Evolutionary conservation across 306 rosid genomes (phyloP).

Genomic region (Fragaria vesca): DNA sequence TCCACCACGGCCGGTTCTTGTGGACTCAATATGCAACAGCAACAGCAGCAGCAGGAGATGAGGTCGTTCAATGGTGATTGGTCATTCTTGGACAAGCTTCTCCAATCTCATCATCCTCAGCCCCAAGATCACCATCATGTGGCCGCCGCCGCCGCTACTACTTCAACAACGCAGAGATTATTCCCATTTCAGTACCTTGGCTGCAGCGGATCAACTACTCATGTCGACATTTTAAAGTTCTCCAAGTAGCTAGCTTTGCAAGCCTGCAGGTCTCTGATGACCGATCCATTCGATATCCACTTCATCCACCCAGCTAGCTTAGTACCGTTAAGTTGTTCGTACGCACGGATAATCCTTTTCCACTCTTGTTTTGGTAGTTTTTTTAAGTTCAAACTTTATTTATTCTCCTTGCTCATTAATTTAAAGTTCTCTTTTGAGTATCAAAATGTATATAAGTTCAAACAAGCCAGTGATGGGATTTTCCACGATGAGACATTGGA

Average conservation of each 20-base stretch:
- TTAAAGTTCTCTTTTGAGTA: slow-evolving; percentile 8
- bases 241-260: slow-evolving; percentile 39
- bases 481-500: neutral
- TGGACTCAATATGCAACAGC: neutral
- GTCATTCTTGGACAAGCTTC: slow-evolving; percentile 91
- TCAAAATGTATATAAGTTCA: slow-evolving; percentile 25
- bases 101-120: slow-evolving; percentile 41
- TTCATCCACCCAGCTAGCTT: slow-evolving; percentile 1
- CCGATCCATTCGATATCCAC: neutral
- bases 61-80: slow-evolving; percentile 69
- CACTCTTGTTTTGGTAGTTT: slow-evolving; percentile 13
- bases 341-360: slow-evolving; percentile 10
- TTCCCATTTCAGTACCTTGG: slow-evolving; percentile 85
- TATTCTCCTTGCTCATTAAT: slow-evolving; percentile 1
- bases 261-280: neutral
- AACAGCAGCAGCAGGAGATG: slow-evolving; percentile 12
- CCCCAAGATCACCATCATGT: slow-evolving; percentile 23
- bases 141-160: slow-evolving; percentile 15
- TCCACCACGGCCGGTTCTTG: slow-evolving; percentile 9
- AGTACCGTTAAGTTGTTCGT: neutral
- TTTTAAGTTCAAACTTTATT: neutral
- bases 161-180: slow-evolving; percentile 50
- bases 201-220: slow-evolving; percentile 33
- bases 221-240: slow-evolving; percentile 52
- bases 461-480: neutral